These are phyloP conservation scores for Theobroma grandiflorum DNA, from an alignment of 441 rosid species.

Conservation along the genomic window DNA sequence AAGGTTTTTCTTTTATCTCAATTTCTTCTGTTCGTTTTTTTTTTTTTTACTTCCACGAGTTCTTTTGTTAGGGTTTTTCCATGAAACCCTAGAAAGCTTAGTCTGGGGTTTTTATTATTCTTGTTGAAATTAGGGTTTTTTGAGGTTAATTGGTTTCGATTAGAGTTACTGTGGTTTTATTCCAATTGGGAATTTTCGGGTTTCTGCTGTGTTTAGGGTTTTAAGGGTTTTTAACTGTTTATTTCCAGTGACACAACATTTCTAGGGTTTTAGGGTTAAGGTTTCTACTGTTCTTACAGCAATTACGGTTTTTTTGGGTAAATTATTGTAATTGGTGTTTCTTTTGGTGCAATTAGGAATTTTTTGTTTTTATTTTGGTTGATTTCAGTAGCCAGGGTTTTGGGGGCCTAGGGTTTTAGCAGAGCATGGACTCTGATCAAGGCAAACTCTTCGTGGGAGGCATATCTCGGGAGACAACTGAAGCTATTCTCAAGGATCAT, in stretches of 20 bases:
- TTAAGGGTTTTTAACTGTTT: slow-evolving; percentile 29
- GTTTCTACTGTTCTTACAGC: not conserved
- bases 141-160: not conserved
- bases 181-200: not conserved
- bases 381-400: slow-evolving; percentile 15
- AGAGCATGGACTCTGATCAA: slow-evolving; percentile 55
- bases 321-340: not conserved
- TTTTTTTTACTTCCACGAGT: not conserved
- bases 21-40: not conserved
- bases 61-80: not conserved
- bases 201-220: slow-evolving; percentile 1
- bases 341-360: slow-evolving; percentile 9
- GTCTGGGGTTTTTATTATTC: not conserved
- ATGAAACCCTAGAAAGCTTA: not conserved
- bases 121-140: not conserved
- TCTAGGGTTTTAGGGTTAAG: slow-evolving; percentile 29
- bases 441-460: slow-evolving; percentile 81
- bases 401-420: slow-evolving; percentile 37
- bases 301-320: not conserved
- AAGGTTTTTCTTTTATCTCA: not conserved
- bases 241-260: not conserved
- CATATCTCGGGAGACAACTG: slow-evolving; percentile 64
- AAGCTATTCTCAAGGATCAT: slow-evolving; percentile 58
- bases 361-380: not conserved
- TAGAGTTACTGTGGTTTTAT: not conserved